Evolutionary conservation across 352 stramenopile genomes (phyloP).

Genomic region (Phytopythium kandeliae): DNA sequence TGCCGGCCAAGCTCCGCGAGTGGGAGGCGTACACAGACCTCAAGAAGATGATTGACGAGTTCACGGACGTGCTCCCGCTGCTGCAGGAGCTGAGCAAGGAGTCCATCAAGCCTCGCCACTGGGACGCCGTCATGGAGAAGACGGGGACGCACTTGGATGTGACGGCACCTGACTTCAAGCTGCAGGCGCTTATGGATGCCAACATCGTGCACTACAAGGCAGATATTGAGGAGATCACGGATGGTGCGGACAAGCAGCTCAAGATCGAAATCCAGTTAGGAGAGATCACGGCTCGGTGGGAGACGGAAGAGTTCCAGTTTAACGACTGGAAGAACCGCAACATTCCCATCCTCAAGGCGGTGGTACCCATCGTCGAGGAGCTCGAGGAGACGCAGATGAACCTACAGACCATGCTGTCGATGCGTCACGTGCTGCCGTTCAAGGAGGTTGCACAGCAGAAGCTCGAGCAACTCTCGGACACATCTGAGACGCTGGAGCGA

Average conservation of each 20-base stretch:
- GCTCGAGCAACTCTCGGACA: constrained; percentile 93
- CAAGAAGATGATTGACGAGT: constrained; percentile 97
- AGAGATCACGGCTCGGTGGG: constrained; percentile 94
- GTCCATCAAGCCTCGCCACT: constrained; percentile 95
- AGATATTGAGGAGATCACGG: constrained; percentile 97
- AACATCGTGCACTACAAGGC: constrained; percentile 90
- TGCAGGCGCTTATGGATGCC: constrained; percentile 93
- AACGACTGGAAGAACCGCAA: constrained; percentile 92
- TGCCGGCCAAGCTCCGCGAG: constrained; percentile 94
- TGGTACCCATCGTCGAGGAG: constrained; percentile 95
- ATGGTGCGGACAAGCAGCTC: constrained; percentile 97
- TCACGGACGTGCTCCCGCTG: constrained; percentile 95
- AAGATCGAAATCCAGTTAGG: constrained; percentile 95
- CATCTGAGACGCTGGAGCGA: constrained; percentile 95
- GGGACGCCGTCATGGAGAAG: constrained; percentile 95
- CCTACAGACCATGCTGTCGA: constrained; percentile 97
- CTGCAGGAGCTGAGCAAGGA: constrained; percentile 96
- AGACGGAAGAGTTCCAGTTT: constrained; percentile 95
- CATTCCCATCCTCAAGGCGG: constrained; percentile 94
- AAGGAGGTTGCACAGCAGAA: constrained; percentile 94
- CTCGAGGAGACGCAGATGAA: constrained; percentile 98
- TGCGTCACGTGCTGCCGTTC: constrained; percentile 96
- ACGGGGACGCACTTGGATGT: constrained; percentile 93
- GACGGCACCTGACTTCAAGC: constrained; percentile 92
- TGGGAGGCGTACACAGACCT: constrained; percentile 97